These are phyloP conservation scores for Phytopythium delawarense DNA, from an alignment of 352 stramenopile genomes.

Conservation along the genomic window DNA sequence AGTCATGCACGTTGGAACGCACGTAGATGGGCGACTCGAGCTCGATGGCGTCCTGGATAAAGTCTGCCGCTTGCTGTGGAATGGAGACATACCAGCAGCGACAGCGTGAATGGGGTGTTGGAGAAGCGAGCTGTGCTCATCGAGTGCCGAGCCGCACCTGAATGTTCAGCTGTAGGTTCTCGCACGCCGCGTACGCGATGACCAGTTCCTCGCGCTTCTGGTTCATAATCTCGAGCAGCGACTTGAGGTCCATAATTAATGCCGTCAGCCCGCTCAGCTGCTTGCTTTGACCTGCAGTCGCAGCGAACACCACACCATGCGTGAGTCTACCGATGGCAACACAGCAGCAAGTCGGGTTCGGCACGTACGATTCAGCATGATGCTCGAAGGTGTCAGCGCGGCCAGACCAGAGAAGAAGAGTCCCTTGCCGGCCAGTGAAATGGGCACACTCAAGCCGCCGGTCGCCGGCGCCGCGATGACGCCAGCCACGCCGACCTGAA, in stretches of 20 bases:
- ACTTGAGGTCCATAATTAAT: conserved; percentile 77
- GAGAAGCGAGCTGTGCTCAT: not conserved
- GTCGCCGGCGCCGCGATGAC: conserved; percentile 75
- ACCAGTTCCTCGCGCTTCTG: conserved; percentile 78
- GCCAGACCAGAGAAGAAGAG: conserved; percentile 79
- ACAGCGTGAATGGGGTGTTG: not conserved
- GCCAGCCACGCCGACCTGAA: conserved; percentile 58
- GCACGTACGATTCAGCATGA: conserved; percentile 81
- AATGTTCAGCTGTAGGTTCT: conserved; percentile 77
- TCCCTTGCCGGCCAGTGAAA: conserved; percentile 79
- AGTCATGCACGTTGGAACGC: conserved; percentile 12
- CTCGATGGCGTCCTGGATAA: conserved; percentile 79
- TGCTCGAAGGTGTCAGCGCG: conserved; percentile 75
- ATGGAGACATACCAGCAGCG: not conserved
- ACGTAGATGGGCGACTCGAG: conserved; percentile 72
- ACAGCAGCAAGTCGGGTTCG: not conserved
- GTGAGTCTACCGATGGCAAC: not conserved
- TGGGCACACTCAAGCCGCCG: conserved; percentile 75
- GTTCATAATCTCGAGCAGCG: conserved; percentile 82
- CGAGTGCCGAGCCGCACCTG: conserved; percentile 29
- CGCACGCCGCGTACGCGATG: conserved; percentile 60
- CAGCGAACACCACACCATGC: not conserved
- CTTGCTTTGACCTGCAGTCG: conserved; percentile 65
- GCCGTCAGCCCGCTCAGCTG: conserved; percentile 73
- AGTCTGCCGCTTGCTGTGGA: conserved; percentile 58